Evolutionary conservation across 441 rosid species (phyloP).

Genomic region (Gossypium gossypioides): DNA sequence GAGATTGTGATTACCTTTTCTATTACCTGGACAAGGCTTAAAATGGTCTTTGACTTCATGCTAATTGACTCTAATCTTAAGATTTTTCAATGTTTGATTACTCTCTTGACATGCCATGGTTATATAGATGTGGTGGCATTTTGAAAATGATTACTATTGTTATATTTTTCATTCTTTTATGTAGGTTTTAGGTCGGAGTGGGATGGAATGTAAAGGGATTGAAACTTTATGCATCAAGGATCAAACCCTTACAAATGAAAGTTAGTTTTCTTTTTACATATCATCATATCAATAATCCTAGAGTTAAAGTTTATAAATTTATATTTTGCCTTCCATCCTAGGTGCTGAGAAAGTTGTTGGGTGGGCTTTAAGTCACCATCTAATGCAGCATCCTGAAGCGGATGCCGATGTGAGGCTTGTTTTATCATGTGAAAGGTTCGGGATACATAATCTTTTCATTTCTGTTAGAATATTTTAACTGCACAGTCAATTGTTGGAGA

Average conservation of each 20-base stretch:
- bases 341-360: constrained; percentile 84
- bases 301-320: background rate
- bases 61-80: background rate
- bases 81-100: background rate
- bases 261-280: constrained; percentile 31
- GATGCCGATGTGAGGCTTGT: constrained; percentile 44
- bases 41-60: background rate
- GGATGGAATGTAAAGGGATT: constrained; percentile 18
- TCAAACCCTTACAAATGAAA: constrained; percentile 64
- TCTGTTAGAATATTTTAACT: constrained; percentile 14
- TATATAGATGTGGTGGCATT: constrained; percentile 12
- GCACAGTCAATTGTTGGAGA: constrained; percentile 13
- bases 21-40: background rate
- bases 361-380: constrained; percentile 77
- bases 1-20: background rate
- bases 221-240: constrained; percentile 27
- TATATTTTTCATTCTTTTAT: background rate
- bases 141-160: background rate
- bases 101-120: background rate
- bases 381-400: constrained; percentile 60
- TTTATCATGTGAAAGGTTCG: constrained; percentile 68
- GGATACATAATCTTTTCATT: constrained; percentile 20
- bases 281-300: constrained; percentile 4
- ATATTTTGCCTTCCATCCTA: constrained; percentile 22
- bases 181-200: constrained; percentile 15